Conservation (phyloP, 1,139 yeast species). For the Arxiozyma bovina region DNA sequence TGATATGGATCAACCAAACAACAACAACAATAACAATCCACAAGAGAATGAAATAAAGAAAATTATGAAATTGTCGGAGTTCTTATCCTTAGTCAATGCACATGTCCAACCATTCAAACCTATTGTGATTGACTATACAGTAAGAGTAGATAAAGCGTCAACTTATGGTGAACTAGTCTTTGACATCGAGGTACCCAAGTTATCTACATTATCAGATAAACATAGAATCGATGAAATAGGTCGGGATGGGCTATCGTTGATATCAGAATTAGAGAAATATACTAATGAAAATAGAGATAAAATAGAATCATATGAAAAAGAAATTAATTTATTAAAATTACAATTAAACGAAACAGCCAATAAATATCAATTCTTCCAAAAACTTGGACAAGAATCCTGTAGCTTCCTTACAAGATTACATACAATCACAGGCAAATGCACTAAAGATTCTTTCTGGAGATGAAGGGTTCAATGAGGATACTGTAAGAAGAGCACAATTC, state of each 20-base stretch:
- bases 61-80: slow-evolving; percentile 58
- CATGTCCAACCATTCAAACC: slow-evolving; percentile 70
- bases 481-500: slow-evolving; percentile 73
- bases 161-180: slow-evolving; percentile 74
- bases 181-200: slow-evolving; percentile 51
- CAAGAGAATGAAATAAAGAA: slow-evolving; percentile 21
- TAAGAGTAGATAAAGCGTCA: slow-evolving; percentile 65
- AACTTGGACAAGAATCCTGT: slow-evolving; percentile 71
- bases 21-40: slow-evolving; percentile 1
- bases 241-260: slow-evolving; percentile 34
- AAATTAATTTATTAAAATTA: slow-evolving; percentile 22
- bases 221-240: slow-evolving; percentile 26
- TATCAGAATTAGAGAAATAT: slow-evolving; percentile 42
- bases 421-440: slow-evolving; percentile 65
- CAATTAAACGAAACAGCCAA: slow-evolving; percentile 52
- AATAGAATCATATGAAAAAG: slow-evolving; percentile 22
- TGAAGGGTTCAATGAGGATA: slow-evolving; percentile 84
- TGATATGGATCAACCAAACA: background rate
- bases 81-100: slow-evolving; percentile 60
- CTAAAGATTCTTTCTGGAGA: slow-evolving; percentile 73
- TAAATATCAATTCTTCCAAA: slow-evolving; percentile 64
- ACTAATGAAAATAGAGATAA: slow-evolving; percentile 43
- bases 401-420: slow-evolving; percentile 62
- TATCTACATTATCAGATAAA: background rate
- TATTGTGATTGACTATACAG: slow-evolving; percentile 60